phyloP scores from a whole-genome alignment of 2,329 filamentous ascomycete genomes.

The Rhynchosporium secalis region DNA sequence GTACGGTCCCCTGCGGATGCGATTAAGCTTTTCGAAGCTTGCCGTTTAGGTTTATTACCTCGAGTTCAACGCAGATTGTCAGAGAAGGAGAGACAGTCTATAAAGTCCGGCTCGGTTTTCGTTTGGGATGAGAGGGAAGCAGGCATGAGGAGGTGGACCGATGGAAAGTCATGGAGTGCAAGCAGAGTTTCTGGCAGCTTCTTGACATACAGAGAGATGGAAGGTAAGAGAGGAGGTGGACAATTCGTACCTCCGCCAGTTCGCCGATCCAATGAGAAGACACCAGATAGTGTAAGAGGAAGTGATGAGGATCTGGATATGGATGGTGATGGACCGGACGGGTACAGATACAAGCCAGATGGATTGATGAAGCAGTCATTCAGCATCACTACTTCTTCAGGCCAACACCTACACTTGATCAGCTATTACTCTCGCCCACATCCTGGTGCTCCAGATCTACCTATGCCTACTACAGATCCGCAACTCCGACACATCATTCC shows the following conservation, averaged over 20 bases:
- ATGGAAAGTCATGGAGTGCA: conserved; percentile 98
- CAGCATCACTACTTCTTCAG: conserved; percentile 89
- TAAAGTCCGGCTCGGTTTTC: conserved; percentile 94
- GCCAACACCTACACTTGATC: conserved; percentile 94
- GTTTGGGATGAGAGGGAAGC: conserved; percentile 99
- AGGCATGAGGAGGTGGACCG: conserved; percentile 97
- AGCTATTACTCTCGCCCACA: conserved; percentile 91
- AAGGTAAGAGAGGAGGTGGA: conserved; percentile 87
- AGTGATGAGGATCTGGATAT: conserved; percentile 80
- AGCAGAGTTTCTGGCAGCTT: conserved; percentile 97
- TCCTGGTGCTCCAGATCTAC: conserved; percentile 68
- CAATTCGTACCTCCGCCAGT: conserved; percentile 60
- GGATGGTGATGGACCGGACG: conserved; percentile 74
- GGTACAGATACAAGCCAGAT: conserved; percentile 92
- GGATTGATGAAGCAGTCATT: conserved; percentile 99
- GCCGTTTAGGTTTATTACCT: conserved; percentile 82
- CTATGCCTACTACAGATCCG: conserved; percentile 80
- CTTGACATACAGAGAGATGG: conserved; percentile 96
- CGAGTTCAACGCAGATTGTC: conserved; percentile 94
- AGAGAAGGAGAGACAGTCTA: conserved; percentile 95
- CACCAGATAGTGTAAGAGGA: conserved; percentile 76
- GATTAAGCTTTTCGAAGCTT: conserved; percentile 98
- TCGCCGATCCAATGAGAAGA: conserved; percentile 66
- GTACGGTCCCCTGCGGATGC: conserved; percentile 95
- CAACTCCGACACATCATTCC: conserved; percentile 79